Conservation (phyloP, 257 asterid genomes). For the Solanum arcanum region DNA sequence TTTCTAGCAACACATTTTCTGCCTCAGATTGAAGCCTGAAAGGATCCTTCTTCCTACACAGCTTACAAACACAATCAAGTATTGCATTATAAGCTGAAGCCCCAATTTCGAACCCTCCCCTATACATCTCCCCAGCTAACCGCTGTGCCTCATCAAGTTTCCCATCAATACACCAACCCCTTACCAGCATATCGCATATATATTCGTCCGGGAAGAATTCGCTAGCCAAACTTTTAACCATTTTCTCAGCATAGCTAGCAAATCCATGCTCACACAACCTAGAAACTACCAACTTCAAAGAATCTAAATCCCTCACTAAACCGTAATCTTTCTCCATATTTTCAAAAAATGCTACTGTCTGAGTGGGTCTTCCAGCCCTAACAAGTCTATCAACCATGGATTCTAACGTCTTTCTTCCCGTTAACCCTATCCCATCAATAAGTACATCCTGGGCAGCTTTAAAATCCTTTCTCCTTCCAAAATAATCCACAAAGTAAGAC, state of each 20-base stretch:
- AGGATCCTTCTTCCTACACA: slow-evolving; percentile 85
- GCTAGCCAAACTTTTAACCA: slow-evolving; percentile 72
- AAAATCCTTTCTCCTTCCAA: slow-evolving; percentile 89
- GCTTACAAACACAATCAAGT: slow-evolving; percentile 74
- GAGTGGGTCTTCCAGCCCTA: slow-evolving; percentile 69
- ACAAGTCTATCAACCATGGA: slow-evolving; percentile 65
- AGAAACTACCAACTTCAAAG: slow-evolving; percentile 48
- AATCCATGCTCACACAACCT: slow-evolving; percentile 62
- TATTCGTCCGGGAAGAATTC: slow-evolving; percentile 82
- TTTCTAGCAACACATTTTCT: slow-evolving; percentile 44
- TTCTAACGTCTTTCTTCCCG: slow-evolving; percentile 48
- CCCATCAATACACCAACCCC: slow-evolving; percentile 83
- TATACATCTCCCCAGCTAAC: slow-evolving; percentile 64
- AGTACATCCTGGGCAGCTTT: slow-evolving; percentile 74
- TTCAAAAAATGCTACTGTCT: slow-evolving; percentile 55
- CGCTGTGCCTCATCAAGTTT: slow-evolving; percentile 70
- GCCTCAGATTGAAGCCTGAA: slow-evolving; percentile 53
- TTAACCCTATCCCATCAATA: slow-evolving; percentile 32
- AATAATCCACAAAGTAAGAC: slow-evolving; percentile 54
- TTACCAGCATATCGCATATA: slow-evolving; percentile 63
- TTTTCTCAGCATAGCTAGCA: slow-evolving; percentile 80
- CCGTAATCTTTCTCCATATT: slow-evolving; percentile 71
- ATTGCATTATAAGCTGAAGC: slow-evolving; percentile 54
- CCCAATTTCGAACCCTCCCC: slow-evolving; percentile 81
- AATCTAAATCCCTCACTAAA: slow-evolving; percentile 37